phyloP scores from a whole-genome alignment of 139 green algal genomes.

The Chlorella sp. region DNA sequence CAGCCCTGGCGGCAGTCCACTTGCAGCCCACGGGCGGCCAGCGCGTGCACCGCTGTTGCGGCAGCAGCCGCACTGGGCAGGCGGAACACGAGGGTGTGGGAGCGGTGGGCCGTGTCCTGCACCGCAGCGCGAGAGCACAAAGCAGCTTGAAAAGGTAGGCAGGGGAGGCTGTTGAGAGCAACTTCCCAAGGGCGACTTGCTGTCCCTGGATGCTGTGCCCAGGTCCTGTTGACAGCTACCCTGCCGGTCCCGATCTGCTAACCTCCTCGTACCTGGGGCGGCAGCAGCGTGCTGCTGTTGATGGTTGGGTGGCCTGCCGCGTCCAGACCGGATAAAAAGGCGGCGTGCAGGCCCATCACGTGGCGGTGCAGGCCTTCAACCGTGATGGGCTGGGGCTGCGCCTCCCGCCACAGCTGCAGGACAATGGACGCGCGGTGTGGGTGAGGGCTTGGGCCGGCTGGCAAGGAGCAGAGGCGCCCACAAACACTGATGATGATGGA shows the following conservation, averaged over 20 bases:
- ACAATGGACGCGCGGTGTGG: too few species aligned
- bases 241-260: too few species aligned
- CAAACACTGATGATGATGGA: too few species aligned
- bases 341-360: conserved; percentile 22
- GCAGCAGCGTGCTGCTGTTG: conserved; percentile 26
- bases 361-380: conserved; percentile 33
- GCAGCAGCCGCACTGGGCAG: not conserved
- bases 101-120: not conserved
- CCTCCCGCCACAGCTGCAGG: conserved; percentile 19
- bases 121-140: too few species aligned
- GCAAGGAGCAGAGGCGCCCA: too few species aligned
- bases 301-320: not conserved
- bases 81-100: conserved; percentile 32
- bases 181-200: too few species aligned
- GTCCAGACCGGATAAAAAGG: conserved; percentile 25
- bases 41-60: not conserved
- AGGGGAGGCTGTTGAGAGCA: too few species aligned
- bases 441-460: too few species aligned
- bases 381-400: not conserved
- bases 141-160: too few species aligned
- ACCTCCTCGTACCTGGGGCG: not conserved
- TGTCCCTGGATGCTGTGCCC: too few species aligned
- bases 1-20: conserved; percentile 14
- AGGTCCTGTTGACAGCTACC: too few species aligned
- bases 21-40: conserved; percentile 3